Conservation (phyloP, 2,329 filamentous ascomycete genomes). For the Epichloe sp. region DNA sequence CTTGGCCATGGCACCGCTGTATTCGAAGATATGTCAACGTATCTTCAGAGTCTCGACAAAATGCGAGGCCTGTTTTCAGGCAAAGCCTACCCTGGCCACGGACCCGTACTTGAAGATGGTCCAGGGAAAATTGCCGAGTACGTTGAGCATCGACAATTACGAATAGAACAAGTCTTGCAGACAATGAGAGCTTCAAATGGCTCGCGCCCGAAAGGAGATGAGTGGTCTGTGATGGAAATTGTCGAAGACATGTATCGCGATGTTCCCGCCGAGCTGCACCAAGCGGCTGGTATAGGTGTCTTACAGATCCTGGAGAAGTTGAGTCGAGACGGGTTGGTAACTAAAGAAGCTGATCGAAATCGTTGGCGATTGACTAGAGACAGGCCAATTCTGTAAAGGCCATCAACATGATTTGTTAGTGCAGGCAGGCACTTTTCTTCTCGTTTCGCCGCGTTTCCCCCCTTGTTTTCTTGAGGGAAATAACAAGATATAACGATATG, state of each 20-base stretch:
- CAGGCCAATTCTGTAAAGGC: conserved; percentile 12
- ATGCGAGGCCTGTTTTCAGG: conserved; percentile 57
- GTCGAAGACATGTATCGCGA: conserved; percentile 80
- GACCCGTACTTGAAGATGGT: conserved; percentile 62
- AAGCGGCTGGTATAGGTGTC: conserved; percentile 63
- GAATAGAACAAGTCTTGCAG: conserved; percentile 65
- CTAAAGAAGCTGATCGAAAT: conserved; percentile 22
- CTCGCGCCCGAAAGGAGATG: conserved; percentile 12
- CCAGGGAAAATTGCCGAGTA: conserved; percentile 66
- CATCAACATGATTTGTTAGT: background rate
- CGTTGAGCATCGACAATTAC: conserved; percentile 63
- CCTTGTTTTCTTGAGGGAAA: too few species aligned
- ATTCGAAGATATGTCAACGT: conserved; percentile 62
- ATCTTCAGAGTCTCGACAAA: conserved; percentile 53
- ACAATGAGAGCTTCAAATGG: conserved; percentile 37
- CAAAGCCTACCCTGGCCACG: conserved; percentile 78
- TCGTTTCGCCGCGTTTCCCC: too few species aligned
- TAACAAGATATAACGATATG: too few species aligned
- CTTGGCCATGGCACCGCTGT: conserved; percentile 77
- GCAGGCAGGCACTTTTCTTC: too few species aligned
- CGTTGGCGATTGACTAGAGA: conserved; percentile 15
- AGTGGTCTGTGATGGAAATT: conserved; percentile 64
- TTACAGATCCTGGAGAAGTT: conserved; percentile 72
- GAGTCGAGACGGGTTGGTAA: conserved; percentile 55
- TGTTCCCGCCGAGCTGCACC: conserved; percentile 61